phyloP scores from a whole-genome alignment of 495 filamentous ascomycete genomes.

The Aspergillus sparsus region DNA sequence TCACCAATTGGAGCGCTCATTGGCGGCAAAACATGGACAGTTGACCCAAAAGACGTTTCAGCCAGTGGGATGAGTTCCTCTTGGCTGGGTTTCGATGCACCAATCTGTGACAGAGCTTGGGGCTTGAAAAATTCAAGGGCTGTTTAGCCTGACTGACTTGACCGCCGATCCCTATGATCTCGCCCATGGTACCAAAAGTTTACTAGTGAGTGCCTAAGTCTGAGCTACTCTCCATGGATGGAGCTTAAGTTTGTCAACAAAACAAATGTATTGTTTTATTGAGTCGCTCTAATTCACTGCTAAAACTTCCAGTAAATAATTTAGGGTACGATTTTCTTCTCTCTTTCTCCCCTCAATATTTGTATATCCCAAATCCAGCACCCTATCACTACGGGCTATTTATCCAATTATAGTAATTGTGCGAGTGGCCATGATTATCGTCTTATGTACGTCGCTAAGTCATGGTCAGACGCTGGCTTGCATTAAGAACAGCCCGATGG shows the following conservation, averaged over 20 bases:
- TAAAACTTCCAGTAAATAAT: not conserved
- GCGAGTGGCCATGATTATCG: not conserved
- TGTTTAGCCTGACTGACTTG: slow-evolving; percentile 18
- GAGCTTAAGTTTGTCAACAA: not conserved
- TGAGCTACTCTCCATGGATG: not conserved
- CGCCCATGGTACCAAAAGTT: slow-evolving; percentile 7
- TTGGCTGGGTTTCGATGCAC: not conserved
- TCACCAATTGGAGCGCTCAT: slow-evolving; percentile 2
- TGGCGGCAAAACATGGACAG: slow-evolving; percentile 2
- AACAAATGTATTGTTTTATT: not conserved
- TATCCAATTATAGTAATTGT: slow-evolving; percentile 9
- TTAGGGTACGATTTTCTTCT: not conserved
- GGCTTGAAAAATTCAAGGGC: slow-evolving; percentile 2
- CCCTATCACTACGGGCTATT: not conserved
- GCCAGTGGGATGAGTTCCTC: slow-evolving; percentile 25
- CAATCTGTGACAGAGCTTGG: slow-evolving; percentile 14
- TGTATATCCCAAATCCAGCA: not conserved
- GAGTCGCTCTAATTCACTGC: not conserved
- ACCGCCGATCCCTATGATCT: slow-evolving; percentile 21
- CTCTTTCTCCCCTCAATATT: not conserved
- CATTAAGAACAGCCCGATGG: slow-evolving; percentile 7
- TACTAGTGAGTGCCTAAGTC: not conserved
- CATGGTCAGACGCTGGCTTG: slow-evolving; percentile 3
- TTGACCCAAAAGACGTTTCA: slow-evolving; percentile 5
- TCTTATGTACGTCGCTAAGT: not conserved